Conservation (phyloP, 164 flowering plant species). For the Saururus chinensis region DNA sequence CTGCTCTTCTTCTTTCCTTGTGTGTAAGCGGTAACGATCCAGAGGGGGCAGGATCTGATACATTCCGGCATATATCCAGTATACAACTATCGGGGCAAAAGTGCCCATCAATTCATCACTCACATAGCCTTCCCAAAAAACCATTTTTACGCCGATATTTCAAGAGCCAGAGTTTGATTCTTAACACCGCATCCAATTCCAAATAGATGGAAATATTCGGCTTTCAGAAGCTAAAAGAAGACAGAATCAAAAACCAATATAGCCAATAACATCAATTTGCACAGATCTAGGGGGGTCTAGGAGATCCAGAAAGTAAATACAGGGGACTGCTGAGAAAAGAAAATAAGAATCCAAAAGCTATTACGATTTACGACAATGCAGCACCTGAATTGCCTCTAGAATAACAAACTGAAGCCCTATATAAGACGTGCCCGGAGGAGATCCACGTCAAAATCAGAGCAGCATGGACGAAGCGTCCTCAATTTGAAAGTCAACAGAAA, state of each 20-base stretch:
- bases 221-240: neutral
- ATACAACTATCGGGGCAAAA: conserved; percentile 67
- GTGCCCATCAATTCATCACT: conserved; percentile 83
- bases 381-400: too few relatives aligned
- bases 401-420: too few relatives aligned
- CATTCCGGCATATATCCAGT: conserved; percentile 81
- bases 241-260: neutral
- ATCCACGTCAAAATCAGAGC: too few relatives aligned
- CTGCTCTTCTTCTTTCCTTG: conserved; percentile 56
- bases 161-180: too few relatives aligned
- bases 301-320: too few relatives aligned
- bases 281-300: neutral
- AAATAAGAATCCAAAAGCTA: neutral
- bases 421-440: too few relatives aligned
- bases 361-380: neutral
- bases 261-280: neutral
- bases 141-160: conserved; percentile 39
- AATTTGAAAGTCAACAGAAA: too few relatives aligned
- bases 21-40: conserved; percentile 61
- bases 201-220: neutral
- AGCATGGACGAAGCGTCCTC: too few relatives aligned
- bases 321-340: too few relatives aligned
- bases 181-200: neutral
- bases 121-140: conserved; percentile 72
- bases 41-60: conserved; percentile 60